A percentile compares a stretch with the other conserved stretches of the same genome.
phyloP scores from a whole-genome alignment of 257 asterid species.

The Plantago elongata region DNA sequence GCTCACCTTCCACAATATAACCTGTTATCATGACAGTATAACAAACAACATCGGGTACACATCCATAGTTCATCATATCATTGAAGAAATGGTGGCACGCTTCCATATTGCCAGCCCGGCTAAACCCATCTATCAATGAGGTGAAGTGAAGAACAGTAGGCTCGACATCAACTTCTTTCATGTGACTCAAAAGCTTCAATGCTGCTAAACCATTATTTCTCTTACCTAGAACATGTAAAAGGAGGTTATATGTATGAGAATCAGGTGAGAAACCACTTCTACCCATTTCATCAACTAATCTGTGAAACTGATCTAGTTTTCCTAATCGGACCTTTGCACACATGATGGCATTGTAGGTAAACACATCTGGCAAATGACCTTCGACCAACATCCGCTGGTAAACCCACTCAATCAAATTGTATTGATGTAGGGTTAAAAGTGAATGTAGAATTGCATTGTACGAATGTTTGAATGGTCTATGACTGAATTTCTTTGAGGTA shows the following conservation, averaged over 20 bases:
- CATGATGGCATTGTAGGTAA: constrained; percentile 81
- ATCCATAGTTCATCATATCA: constrained; percentile 66
- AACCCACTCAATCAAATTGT: constrained; percentile 90
- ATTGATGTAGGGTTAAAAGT: constrained; percentile 53
- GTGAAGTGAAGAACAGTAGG: constrained; percentile 88
- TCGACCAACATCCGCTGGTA: constrained; percentile 69
- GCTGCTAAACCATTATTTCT: constrained; percentile 84
- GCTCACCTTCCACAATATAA: constrained; percentile 63
- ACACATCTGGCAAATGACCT: constrained; percentile 77
- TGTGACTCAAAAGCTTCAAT: constrained; percentile 77
- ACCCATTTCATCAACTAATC: constrained; percentile 80
- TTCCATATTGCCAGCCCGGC: constrained; percentile 88
- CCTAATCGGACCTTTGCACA: constrained; percentile 85
- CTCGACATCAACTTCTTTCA: constrained; percentile 67
- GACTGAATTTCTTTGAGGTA: constrained; percentile 71
- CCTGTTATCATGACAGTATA: constrained; percentile 93
- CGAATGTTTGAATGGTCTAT: constrained; percentile 75
- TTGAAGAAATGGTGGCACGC: constrained; percentile 75
- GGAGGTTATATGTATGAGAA: constrained; percentile 79
- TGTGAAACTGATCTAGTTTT: constrained; percentile 71
- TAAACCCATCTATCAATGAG: constrained; percentile 82
- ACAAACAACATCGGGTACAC: constrained; percentile 77
- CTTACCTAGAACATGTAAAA: constrained; percentile 80
- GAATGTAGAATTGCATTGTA: constrained; percentile 80
- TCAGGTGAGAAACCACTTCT: constrained; percentile 74